Evolutionary conservation across 371 early-diverging fungal genomes (phyloP).

Genomic region (Mortierella sp.): DNA sequence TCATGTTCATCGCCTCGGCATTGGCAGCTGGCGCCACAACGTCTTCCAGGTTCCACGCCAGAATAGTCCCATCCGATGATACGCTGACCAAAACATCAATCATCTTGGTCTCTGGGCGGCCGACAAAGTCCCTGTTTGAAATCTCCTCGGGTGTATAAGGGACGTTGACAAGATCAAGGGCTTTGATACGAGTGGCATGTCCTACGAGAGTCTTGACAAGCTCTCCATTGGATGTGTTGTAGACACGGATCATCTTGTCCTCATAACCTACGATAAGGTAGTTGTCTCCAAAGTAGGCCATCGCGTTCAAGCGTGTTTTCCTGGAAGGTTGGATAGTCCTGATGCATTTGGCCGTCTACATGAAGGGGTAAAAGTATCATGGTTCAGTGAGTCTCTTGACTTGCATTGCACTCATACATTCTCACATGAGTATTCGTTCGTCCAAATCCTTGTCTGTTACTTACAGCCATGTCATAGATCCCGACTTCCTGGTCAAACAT

Average conservation of each 20-base stretch:
- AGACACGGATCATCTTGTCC: conserved; percentile 78
- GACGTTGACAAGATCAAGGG: conserved; percentile 55
- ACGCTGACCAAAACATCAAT: conserved; percentile 64
- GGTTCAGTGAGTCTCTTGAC: background rate
- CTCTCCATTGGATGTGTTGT: conserved; percentile 64
- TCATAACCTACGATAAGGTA: conserved; percentile 77
- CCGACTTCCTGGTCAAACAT: conserved; percentile 76
- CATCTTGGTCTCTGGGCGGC: conserved; percentile 51
- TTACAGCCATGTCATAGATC: conserved; percentile 75
- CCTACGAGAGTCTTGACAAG: conserved; percentile 65
- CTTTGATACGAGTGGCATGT: conserved; percentile 67
- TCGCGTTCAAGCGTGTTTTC: conserved; percentile 57
- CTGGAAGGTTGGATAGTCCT: conserved; percentile 63
- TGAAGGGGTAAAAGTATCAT: background rate
- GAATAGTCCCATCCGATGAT: conserved; percentile 80
- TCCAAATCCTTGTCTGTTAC: conserved; percentile 12
- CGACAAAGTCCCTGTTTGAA: conserved; percentile 45
- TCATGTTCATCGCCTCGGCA: conserved; percentile 34
- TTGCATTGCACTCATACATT: no score
- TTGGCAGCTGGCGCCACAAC: conserved; percentile 32
- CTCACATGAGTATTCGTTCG: no score
- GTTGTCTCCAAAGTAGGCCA: conserved; percentile 60
- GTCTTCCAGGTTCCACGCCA: conserved; percentile 72
- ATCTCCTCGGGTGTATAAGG: conserved; percentile 58
- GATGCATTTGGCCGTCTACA: conserved; percentile 63